Conservation (phyloP, 306 rosid genomes). For the Chamaecrista fasciculata region DNA sequence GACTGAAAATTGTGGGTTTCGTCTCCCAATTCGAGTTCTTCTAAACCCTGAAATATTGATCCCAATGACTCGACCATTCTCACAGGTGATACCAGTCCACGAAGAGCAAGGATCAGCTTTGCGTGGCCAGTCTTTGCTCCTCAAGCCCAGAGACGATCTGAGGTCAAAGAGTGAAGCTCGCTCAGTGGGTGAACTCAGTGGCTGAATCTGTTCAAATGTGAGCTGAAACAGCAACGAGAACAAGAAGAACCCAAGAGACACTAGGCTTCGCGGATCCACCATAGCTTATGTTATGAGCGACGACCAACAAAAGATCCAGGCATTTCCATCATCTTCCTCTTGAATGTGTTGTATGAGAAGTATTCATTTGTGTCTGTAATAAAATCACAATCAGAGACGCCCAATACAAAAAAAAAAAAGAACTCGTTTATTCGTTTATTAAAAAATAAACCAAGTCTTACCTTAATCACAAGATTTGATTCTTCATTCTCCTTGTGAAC, state of each 20-base stretch:
- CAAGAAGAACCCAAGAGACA: conserved; percentile 39
- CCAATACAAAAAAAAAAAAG: conserved; percentile 23
- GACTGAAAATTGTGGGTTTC: conserved; percentile 72
- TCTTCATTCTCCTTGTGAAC: conserved; percentile 12
- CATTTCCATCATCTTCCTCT: conserved; percentile 31
- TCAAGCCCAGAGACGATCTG: conserved; percentile 76
- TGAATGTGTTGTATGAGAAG: conserved; percentile 19
- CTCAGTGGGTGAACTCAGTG: conserved; percentile 54
- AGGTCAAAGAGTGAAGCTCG: conserved; percentile 59
- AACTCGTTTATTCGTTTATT: too few relatives aligned
- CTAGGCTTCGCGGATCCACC: conserved; percentile 52
- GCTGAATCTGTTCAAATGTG: conserved; percentile 68
- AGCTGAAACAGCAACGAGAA: conserved; percentile 49
- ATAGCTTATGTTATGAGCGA: conserved; percentile 42
- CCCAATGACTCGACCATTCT: conserved; percentile 75
- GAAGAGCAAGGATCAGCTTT: conserved; percentile 71
- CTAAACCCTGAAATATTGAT: conserved; percentile 79
- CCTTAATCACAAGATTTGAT: conserved; percentile 45
- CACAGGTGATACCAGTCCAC: conserved; percentile 70
- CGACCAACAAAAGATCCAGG: conserved; percentile 46
- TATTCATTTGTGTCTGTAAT: conserved; percentile 19
- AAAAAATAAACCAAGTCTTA: conserved; percentile 8
- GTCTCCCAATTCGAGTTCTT: conserved; percentile 69
- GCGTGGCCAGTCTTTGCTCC: conserved; percentile 83
- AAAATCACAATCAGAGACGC: conserved; percentile 38